Evolutionary conservation across 1,284 basidiomycete genomes (phyloP).

Genomic region (Ustilago bromivora): DNA sequence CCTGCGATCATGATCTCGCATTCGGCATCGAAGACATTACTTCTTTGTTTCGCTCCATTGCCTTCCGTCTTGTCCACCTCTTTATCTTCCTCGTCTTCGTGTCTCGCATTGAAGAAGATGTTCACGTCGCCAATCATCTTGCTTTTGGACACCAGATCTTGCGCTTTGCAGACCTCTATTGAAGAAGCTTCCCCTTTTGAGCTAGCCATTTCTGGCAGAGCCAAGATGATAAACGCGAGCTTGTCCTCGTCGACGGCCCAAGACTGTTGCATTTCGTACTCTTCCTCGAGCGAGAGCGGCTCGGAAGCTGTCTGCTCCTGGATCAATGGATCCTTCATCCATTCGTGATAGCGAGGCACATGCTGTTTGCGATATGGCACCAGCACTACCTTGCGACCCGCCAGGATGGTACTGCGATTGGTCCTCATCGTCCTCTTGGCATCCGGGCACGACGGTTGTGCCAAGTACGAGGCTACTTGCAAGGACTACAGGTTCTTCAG

Average conservation of each 20-base stretch:
- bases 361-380: slow-evolving; percentile 76
- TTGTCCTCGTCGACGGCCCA: slow-evolving; percentile 93
- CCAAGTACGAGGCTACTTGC: neutral
- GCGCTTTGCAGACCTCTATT: slow-evolving; percentile 13
- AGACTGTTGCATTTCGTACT: slow-evolving; percentile 89
- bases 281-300: slow-evolving; percentile 82
- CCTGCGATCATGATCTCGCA: slow-evolving; percentile 86
- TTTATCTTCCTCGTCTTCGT: slow-evolving; percentile 67
- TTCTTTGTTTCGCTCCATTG: neutral
- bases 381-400: slow-evolving; percentile 76
- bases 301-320: slow-evolving; percentile 87
- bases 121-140: slow-evolving; percentile 93
- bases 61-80: neutral
- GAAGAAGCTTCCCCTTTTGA: neutral
- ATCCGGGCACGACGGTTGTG: neutral
- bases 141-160: slow-evolving; percentile 46
- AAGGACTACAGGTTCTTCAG: neutral
- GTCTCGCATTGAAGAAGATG: slow-evolving; percentile 76
- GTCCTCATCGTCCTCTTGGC: slow-evolving; percentile 73
- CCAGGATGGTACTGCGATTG: slow-evolving; percentile 77
- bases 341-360: slow-evolving; percentile 78
- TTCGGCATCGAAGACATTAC: slow-evolving; percentile 74
- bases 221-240: slow-evolving; percentile 89
- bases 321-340: slow-evolving; percentile 86
- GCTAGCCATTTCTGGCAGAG: neutral